Base-by-base conservation (phyloP, 768 basidiomycete species). In the Auricularia cornea region DNA sequence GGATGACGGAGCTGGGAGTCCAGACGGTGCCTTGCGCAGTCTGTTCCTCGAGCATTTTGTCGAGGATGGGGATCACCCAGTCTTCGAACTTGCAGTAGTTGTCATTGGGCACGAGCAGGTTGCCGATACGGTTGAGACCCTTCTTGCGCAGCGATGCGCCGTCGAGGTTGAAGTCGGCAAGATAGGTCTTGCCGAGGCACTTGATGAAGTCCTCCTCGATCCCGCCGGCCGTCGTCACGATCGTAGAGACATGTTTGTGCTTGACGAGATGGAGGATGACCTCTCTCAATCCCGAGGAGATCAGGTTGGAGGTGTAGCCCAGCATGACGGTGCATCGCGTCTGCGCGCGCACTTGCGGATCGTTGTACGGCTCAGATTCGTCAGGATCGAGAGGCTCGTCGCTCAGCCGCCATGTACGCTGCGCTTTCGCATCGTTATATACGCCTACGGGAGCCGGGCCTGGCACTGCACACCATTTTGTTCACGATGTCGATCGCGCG, bases 61-160 rank as follows among this genome's bases (percentile, higher is more conserved):
- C 89, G 48, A 99, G 83, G 62, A 98, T 91, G 2, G 97, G 97
- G 23, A 85, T 87, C n/a, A 98, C 83, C 97, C 97, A 99, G 73
- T 98, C 96, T 76, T 99, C 97, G 68, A 98, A 99, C 70, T 91
- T 89, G 85, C 97, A 98, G 75, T 99, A 99, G 72, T 98, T 98
- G 69, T 97, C 93, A 71, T 99, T 99, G 3, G 97, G 97, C 2
- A 99, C 86, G 63, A 99, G 78, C 51, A 99, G 84, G 71, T 99
- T 99, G 33, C 97, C 97, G 65, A 98, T 94, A 38, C 97, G 85
- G 70, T 99, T 99, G 83, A 99, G 85, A n/a, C 97, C 97, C 65
- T 84, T 83, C 71, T 80, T 86, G 52, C 97, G 84, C 62, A 99
- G 76, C 63, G 87, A 86, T 4, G 93, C 91, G 16, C 97, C 97